Evolutionary conservation across 1,284 basidiomycete species (phyloP).

Genomic region (Exsudoporus floridanus): DNA sequence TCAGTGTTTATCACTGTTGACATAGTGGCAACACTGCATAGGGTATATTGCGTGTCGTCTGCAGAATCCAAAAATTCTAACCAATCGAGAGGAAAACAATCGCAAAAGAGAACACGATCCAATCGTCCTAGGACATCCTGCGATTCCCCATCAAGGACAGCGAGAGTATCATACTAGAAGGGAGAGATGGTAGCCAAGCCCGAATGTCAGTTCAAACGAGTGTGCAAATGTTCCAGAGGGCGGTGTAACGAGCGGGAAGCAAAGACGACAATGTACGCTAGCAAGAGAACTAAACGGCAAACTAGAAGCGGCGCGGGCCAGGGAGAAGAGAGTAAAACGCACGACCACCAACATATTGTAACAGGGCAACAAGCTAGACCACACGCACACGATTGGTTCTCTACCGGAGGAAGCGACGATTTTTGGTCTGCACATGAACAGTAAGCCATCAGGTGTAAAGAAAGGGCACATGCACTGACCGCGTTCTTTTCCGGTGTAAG

Average conservation of each 20-base stretch:
- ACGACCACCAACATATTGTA: constrained; percentile 31
- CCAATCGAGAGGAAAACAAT: constrained; percentile 9
- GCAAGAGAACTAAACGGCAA: constrained; percentile 36
- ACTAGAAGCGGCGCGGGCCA: constrained; percentile 41
- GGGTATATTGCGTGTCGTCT: constrained; percentile 41
- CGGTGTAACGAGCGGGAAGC: constrained; percentile 37
- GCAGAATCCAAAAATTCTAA: constrained; percentile 32
- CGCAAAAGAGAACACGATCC: constrained; percentile 20
- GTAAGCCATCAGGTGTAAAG: constrained; percentile 6
- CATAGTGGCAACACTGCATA: constrained; percentile 34
- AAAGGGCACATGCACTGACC: constrained; percentile 43
- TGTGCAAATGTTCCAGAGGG: constrained; percentile 47
- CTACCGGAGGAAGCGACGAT: constrained; percentile 39
- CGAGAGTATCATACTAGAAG: constrained; percentile 52
- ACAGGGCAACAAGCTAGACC: constrained; percentile 21
- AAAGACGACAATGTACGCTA: constrained; percentile 37
- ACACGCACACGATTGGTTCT: constrained; percentile 11
- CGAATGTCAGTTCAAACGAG: constrained; percentile 65
- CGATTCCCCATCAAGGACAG: constrained; percentile 37
- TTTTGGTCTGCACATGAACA: constrained; percentile 30
- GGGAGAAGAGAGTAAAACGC: constrained; percentile 32
- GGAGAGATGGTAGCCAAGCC: constrained; percentile 47
- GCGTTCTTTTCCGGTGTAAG: constrained; percentile 90
- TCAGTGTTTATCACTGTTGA: constrained; percentile 37
- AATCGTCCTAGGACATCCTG: constrained; percentile 32